phyloP scores from a whole-genome alignment of 208 protist species.

The Crithidia sp. region DNA sequence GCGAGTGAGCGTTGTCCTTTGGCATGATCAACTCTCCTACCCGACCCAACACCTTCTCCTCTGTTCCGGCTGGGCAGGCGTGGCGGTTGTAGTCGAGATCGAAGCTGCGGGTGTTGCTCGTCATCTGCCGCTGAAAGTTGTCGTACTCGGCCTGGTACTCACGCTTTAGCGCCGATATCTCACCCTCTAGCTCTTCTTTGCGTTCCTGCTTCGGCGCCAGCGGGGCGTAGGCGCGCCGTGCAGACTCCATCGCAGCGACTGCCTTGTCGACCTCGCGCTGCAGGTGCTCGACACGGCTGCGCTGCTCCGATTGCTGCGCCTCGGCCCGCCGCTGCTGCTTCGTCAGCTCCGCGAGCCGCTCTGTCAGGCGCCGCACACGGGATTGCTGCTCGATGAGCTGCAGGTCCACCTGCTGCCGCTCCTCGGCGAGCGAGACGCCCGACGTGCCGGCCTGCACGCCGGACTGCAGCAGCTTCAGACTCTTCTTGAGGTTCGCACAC shows the following conservation, averaged over 20 bases:
- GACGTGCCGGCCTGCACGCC: constrained; percentile 81
- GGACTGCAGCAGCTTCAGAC: constrained; percentile 73
- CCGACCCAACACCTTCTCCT: constrained; percentile 84
- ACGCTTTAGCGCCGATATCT: constrained; percentile 51
- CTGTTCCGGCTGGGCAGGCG: constrained; percentile 39
- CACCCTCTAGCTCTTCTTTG: constrained; percentile 40
- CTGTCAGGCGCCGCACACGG: constrained; percentile 43
- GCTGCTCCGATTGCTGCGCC: constrained; percentile 48
- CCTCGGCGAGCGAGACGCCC: constrained; percentile 82
- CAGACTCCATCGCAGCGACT: constrained; percentile 38
- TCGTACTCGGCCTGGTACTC: constrained; percentile 70
- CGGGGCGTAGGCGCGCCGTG: constrained; percentile 31
- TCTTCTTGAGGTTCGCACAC: constrained; percentile 68
- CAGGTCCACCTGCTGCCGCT: constrained; percentile 67
- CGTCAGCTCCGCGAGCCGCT: constrained; percentile 53
- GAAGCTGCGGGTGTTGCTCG: constrained; percentile 44
- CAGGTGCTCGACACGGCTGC: constrained; percentile 34
- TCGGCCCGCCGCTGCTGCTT: constrained; percentile 50
- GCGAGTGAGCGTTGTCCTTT: constrained; percentile 58
- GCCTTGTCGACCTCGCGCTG: constrained; percentile 41
- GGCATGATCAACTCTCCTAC: constrained; percentile 95
- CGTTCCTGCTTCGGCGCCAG: constrained; percentile 51
- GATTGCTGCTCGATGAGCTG: constrained; percentile 65
- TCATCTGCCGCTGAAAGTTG: constrained; percentile 60
- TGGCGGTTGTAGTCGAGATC: constrained; percentile 77